phyloP scores from a whole-genome alignment of 108 stramenopile genomes.

The Cyclotella cryptica region DNA sequence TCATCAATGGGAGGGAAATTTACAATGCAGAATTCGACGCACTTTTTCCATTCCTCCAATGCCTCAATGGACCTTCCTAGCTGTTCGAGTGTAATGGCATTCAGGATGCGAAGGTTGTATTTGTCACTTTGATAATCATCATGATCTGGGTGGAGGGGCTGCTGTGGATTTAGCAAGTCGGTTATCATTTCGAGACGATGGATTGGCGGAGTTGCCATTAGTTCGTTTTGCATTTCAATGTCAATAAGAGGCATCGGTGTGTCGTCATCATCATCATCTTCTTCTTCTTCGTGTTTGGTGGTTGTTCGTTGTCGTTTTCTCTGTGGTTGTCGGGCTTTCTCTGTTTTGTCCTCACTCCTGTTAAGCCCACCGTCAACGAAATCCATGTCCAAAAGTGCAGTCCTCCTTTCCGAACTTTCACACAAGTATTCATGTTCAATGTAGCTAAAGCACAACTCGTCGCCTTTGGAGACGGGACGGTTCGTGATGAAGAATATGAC shows the following conservation, averaged over 20 bases:
- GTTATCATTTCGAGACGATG: slow-evolving; percentile 72
- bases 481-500: slow-evolving; percentile 85
- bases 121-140: slow-evolving; percentile 74
- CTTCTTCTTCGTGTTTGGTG: background rate
- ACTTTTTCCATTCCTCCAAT: slow-evolving; percentile 64
- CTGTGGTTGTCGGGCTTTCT: background rate
- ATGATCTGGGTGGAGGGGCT: slow-evolving; percentile 24
- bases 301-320: background rate
- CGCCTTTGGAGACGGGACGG: slow-evolving; percentile 61
- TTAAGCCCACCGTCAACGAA: slow-evolving; percentile 58
- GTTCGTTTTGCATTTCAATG: slow-evolving; percentile 74
- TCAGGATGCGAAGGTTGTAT: slow-evolving; percentile 71
- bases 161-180: slow-evolving; percentile 56
- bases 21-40: slow-evolving; percentile 60
- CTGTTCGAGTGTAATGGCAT: slow-evolving; percentile 74
- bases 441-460: slow-evolving; percentile 78
- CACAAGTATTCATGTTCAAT: slow-evolving; percentile 83
- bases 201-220: slow-evolving; percentile 73
- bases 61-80: slow-evolving; percentile 61
- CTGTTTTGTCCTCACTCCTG: slow-evolving; percentile 12
- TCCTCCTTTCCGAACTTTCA: slow-evolving; percentile 62
- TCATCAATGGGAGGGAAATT: slow-evolving; percentile 78
- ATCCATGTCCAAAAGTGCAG: slow-evolving; percentile 70
- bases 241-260: slow-evolving; percentile 72
- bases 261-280: slow-evolving; percentile 27